Evolutionary conservation across 2,329 filamentous ascomycete genomes (phyloP).

Genomic region (Teratosphaeria destructans): DNA sequence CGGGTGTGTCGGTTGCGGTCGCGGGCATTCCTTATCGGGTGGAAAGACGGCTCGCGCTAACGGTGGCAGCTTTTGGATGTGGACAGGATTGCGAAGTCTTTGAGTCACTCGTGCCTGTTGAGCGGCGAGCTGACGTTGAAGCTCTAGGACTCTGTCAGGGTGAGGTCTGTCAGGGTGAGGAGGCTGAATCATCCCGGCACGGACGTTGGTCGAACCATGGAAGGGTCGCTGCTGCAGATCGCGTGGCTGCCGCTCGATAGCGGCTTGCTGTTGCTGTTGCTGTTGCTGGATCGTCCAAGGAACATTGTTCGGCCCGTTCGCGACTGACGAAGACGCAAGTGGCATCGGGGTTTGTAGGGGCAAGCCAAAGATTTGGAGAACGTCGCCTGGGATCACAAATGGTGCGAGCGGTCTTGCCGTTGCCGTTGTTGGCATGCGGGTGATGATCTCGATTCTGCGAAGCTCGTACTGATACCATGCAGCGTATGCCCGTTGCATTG

Average conservation of each 20-base stretch:
- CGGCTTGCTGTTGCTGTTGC: not conserved
- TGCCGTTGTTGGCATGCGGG: not conserved
- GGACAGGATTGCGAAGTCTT: not conserved
- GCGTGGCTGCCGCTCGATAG: not conserved
- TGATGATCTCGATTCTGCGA: not conserved
- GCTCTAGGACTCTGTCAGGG: not conserved
- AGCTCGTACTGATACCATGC: not conserved
- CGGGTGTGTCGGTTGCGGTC: slow-evolving; percentile 30
- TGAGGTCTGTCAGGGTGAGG: not conserved
- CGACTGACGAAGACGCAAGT: not conserved
- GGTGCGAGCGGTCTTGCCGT: not conserved
- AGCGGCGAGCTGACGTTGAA: not conserved
- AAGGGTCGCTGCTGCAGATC: not conserved
- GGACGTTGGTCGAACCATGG: not conserved
- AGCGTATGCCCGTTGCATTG: not conserved
- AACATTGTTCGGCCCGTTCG: not conserved
- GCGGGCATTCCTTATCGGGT: slow-evolving; percentile 11
- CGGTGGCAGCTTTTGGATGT: not conserved
- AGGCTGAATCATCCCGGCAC: not conserved
- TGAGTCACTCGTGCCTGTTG: not conserved
- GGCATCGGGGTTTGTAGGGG: not conserved
- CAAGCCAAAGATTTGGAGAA: not conserved
- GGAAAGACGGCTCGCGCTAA: slow-evolving; percentile 9
- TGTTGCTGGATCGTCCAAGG: not conserved
- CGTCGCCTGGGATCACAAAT: not conserved